Evolutionary conservation across 2,329 filamentous ascomycete genomes (phyloP).

Genomic region (Diaporthe eres): DNA sequence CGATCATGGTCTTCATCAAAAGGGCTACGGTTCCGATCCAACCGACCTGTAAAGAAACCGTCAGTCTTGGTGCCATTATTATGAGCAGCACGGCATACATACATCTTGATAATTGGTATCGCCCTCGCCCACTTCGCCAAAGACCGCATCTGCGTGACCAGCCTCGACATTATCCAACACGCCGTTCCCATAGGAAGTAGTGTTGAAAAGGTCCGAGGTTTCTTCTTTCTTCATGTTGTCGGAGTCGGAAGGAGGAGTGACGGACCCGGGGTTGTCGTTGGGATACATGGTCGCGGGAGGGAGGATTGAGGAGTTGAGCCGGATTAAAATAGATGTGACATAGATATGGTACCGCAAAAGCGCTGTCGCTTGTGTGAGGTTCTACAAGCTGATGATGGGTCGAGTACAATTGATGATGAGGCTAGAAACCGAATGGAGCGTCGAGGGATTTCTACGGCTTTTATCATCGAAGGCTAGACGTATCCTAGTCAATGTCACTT

Average conservation of each 20-base stretch:
- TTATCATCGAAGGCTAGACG: not conserved
- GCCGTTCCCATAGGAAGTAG: not conserved
- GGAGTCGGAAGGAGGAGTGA: not conserved
- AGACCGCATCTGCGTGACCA: constrained; percentile 2
- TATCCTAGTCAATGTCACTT: not conserved
- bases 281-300: not conserved
- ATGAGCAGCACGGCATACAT: not conserved
- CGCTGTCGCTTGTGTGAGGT: not conserved
- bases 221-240: not conserved
- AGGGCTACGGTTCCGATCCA: constrained; percentile 15
- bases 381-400: not conserved
- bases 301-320: not conserved
- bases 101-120: constrained; percentile 10
- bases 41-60: not conserved
- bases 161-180: not conserved
- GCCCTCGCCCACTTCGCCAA: constrained; percentile 3
- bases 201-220: not conserved
- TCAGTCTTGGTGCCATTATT: not conserved
- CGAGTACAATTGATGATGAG: not conserved
- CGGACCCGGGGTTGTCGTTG: not conserved
- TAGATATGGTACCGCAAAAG: not conserved
- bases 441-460: not conserved
- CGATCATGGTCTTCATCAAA: constrained; percentile 1
- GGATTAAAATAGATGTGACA: not conserved
- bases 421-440: not conserved